A percentile compares a stretch with the other conserved stretches of the same genome.
phyloP scores from a whole-genome alignment of 164 flowering plant species.

The Annona cherimola region DNA sequence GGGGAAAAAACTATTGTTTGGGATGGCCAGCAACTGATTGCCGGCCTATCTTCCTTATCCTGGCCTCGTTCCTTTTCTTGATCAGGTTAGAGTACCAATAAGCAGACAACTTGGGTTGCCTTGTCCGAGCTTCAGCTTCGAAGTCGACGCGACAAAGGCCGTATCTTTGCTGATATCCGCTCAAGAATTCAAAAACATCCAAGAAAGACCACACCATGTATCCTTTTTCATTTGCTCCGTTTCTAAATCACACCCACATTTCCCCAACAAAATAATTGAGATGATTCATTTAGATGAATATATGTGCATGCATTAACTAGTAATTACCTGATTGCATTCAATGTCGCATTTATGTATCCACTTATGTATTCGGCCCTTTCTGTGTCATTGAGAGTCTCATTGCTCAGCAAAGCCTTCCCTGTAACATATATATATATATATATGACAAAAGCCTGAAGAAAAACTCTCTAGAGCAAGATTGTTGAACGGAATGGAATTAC shows the following conservation, averaged over 20 bases:
- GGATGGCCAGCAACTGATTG: background rate
- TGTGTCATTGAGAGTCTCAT: conserved; percentile 24
- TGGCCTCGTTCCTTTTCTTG: conserved; percentile 10
- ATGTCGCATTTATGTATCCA: conserved; percentile 13
- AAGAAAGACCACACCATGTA: conserved; percentile 49
- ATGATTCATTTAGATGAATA: background rate
- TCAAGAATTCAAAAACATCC: conserved; percentile 41
- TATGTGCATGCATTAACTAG: background rate
- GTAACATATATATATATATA: background rate
- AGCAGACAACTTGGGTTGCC: conserved; percentile 32
- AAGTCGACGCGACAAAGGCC: conserved; percentile 36
- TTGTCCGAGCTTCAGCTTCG: conserved; percentile 19
- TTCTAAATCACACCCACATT: conserved; percentile 18
- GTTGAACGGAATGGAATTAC: background rate
- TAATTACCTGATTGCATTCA: conserved; percentile 38
- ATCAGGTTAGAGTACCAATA: conserved; percentile 35
- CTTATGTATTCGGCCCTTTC: conserved; percentile 12
- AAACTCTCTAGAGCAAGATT: background rate
- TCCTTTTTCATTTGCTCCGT: conserved; percentile 43
- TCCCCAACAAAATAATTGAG: no score
- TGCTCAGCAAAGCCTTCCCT: conserved; percentile 12
- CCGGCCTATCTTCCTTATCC: background rate
- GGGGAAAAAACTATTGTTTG: background rate
- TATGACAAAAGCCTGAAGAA: background rate
- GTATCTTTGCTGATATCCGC: conserved; percentile 24